Evolutionary conservation across 2,329 filamentous ascomycete genomes (phyloP), one percentile per base, ranked within the genome.

Genomic region (Hypoxylon sp.): DNA sequence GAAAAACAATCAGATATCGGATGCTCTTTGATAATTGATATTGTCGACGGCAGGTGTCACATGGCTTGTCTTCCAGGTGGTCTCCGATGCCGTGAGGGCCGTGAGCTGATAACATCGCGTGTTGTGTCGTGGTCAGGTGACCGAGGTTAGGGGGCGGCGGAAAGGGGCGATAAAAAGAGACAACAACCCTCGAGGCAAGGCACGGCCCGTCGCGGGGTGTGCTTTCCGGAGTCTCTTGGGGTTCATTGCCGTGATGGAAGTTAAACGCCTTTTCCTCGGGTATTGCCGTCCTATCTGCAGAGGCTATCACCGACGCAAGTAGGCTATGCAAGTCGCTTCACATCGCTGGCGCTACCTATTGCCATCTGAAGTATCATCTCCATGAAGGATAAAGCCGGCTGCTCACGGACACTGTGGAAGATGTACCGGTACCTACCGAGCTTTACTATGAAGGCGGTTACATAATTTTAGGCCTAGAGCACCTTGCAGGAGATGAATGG

Each of bases 61-160:
- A 56, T 49, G 25, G 53, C 30, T 21, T 63, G 1, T 19, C 14
- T 19, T 57, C 56, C 49, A 63, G 53, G 51, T 32, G 17, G 45
- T 49, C 41, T 41, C 60, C 51, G 60, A 50, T 3, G 46, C 51
- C 48, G 48, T 28, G 25, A 21, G 52, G 23, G 28, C 28, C 23
- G 17, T 43, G 38, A 11, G 17, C 38, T 56, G 50, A 30, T 59
- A 51, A 56, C 58, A 60, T 70, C 67, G 58, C 65, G 61, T 53
- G 64, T 34, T 70, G 48, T 52, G 30, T 32, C 32, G 49, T 38
- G 38, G 28, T 62, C 21, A 57, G 48, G 43, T 57, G 36, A 55
- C 57, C 52, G 61, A 58, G 45, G 49, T 41, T 51, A 57, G 23
- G 17, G 19, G 19, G 38, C 57, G 51, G 57, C 49, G 41, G 56